Evolutionary conservation across 495 filamentous ascomycete species (phyloP).

Genomic region (Tirmania nivea): DNA sequence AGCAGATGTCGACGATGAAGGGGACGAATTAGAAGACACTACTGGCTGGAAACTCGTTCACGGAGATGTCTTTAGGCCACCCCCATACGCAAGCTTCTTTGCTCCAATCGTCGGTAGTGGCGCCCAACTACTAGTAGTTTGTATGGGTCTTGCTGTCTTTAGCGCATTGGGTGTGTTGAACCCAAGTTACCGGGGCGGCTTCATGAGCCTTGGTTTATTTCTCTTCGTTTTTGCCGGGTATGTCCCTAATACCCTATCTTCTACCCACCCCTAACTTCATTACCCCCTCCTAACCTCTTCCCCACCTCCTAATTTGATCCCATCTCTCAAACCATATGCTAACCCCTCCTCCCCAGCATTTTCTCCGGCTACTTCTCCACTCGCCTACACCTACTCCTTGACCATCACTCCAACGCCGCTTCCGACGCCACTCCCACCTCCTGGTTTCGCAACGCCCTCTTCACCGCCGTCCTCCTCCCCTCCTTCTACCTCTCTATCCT

Average conservation of each 20-base stretch:
- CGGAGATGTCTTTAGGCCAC: slow-evolving; percentile 76
- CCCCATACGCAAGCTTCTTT: slow-evolving; percentile 50
- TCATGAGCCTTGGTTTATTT: slow-evolving; percentile 68
- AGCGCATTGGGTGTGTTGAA: slow-evolving; percentile 70
- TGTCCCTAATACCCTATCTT: too few relatives aligned
- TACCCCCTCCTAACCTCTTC: too few relatives aligned
- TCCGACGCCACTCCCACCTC: neutral
- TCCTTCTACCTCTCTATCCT: slow-evolving; percentile 59
- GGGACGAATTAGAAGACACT: slow-evolving; percentile 66
- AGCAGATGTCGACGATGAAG: slow-evolving; percentile 44
- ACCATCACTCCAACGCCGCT: slow-evolving; percentile 49
- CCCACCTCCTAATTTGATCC: too few relatives aligned
- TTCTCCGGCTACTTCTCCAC: slow-evolving; percentile 89
- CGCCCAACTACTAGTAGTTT: slow-evolving; percentile 78
- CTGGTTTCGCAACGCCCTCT: slow-evolving; percentile 12
- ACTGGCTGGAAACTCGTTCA: slow-evolving; percentile 93
- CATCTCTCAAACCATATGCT: too few relatives aligned
- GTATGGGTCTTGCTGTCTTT: slow-evolving; percentile 51
- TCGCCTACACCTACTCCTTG: slow-evolving; percentile 65
- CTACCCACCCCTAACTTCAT: too few relatives aligned
- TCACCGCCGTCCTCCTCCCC: slow-evolving; percentile 64
- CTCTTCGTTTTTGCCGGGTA: slow-evolving; percentile 67
- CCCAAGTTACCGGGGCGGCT: slow-evolving; percentile 79
- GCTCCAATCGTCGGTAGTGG: slow-evolving; percentile 76
- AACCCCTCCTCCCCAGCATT: slow-evolving; percentile 12